Conservation (phyloP, 805 yeast genomes). For the Vanderwaltozyma polyspora region DNA sequence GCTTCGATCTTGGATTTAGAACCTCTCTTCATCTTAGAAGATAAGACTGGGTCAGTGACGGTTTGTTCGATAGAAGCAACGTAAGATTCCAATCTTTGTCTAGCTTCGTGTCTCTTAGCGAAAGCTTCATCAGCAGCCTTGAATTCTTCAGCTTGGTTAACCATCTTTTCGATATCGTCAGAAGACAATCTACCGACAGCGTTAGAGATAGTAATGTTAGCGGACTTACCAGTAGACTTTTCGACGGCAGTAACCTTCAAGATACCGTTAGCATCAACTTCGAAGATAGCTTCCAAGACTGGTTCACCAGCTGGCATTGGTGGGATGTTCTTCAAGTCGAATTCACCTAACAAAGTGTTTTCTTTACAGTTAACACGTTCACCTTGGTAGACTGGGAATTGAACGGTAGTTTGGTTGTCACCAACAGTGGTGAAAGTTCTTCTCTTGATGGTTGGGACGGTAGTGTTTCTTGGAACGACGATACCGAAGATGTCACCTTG, state of each 20-base stretch:
- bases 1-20: constrained; percentile 95
- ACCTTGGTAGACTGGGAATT: constrained; percentile 98
- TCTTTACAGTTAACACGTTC: constrained; percentile 97
- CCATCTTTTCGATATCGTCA: constrained; percentile 97
- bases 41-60: constrained; percentile 94
- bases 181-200: constrained; percentile 96
- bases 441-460: constrained; percentile 97
- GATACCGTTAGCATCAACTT: too few species aligned
- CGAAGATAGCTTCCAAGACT: too few species aligned
- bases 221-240: constrained; percentile 80
- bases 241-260: constrained; percentile 97
- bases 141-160: constrained; percentile 97
- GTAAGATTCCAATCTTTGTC: constrained; percentile 98
- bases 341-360: constrained; percentile 95
- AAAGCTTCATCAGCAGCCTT: constrained; percentile 97
- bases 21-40: constrained; percentile 92
- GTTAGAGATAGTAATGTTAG: constrained; percentile 52
- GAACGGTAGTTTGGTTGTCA: constrained; percentile 96
- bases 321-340: constrained; percentile 94
- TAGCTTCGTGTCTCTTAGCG: constrained; percentile 98
- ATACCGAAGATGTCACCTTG: constrained; percentile 98
- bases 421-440: constrained; percentile 97
- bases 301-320: constrained; percentile 95
- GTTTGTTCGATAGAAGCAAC: constrained; percentile 91
- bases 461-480: constrained; percentile 97